Evolutionary conservation across 2,329 filamentous ascomycete species (phyloP), one percentile per base, ranked within the genome.

Genomic region (Penicillium palitans): DNA sequence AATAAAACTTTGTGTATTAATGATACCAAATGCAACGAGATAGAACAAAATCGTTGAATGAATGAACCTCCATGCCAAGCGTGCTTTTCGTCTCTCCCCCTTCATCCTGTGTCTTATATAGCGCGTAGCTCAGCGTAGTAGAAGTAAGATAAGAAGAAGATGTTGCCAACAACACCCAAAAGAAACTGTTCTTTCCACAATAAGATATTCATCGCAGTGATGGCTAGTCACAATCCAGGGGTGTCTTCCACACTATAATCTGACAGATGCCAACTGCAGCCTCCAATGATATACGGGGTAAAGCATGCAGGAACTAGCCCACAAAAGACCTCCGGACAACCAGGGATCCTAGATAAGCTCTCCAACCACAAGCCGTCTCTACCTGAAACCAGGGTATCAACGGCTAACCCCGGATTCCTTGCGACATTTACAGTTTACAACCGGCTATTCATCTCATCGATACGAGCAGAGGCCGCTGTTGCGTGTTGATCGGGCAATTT

Each of bases 11-110:
- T 60, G 57, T 57, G 50, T 63, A 52, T 65, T 67, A 58, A 69
- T 67, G 64, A 67, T 66, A 67, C 60, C 61, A 51, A 67, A 64
- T 63, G 57, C 54, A 59, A 66, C 45, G 64, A 62, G 44, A 60
- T 60, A 57, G 47, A 59, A 25, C 63, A 68, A 61, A 62, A 61
- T 58, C 9, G 55, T 62, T 42, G 61, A 62, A 63, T 61, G 53
- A 64, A 64, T 55, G 29, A 55, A 61, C 21, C 41, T 35, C 41
- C 33, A 45, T 45, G 27, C 21, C 39, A 46, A 46, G 25, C 37
- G 24, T 52, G 21, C 19, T 42, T 37, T 21, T 39, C 39, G 10
- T 12, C 13, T 12, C 21, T 13, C 10, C 2, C 6, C 9, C 13
- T n/a, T 31, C 15, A 8, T 21, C 29, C 8, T 9, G 13, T 17